Percentiles rank a stretch among this genome's conserved stretches.
These are phyloP conservation scores for Fusarium sp. DNA, from an alignment of 2,329 filamentous ascomycete species.

Conservation along the genomic window DNA sequence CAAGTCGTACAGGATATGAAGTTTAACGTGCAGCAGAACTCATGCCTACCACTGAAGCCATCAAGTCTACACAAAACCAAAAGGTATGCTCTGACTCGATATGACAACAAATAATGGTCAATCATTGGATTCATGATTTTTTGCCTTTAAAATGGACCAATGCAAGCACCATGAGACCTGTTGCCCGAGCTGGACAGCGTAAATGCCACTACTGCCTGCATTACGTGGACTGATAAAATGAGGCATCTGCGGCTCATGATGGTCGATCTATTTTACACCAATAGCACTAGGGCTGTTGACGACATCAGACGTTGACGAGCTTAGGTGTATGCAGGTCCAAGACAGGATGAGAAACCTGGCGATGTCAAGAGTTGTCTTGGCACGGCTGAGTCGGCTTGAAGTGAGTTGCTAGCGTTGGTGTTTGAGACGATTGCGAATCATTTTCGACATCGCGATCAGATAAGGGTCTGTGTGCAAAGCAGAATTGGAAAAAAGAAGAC, in stretches of 20 bases:
- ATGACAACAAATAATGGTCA: slow-evolving; percentile 4
- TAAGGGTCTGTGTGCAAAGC: slow-evolving; percentile 5
- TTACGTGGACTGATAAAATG: slow-evolving; percentile 35
- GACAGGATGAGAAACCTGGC: slow-evolving; percentile 11
- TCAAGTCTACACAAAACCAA: neutral
- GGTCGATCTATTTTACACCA: slow-evolving; percentile 24
- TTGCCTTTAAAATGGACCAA: neutral
- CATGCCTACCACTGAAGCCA: neutral
- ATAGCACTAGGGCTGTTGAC: slow-evolving; percentile 22
- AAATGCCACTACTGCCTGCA: slow-evolving; percentile 23
- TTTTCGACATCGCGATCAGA: slow-evolving; percentile 14
- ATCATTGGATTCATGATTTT: neutral
- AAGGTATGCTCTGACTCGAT: neutral
- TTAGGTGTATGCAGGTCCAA: slow-evolving; percentile 9
- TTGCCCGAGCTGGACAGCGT: neutral
- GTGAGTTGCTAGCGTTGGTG: slow-evolving; percentile 8
- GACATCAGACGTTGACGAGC: slow-evolving; percentile 8
- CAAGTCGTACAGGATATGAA: slow-evolving; percentile 1
- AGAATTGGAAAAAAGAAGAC: slow-evolving; percentile 14
- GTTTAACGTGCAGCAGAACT: slow-evolving; percentile 5
- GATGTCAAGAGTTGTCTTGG: slow-evolving; percentile 23
- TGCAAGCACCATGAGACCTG: neutral
- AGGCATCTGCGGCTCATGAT: slow-evolving; percentile 23
- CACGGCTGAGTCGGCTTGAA: slow-evolving; percentile 31
- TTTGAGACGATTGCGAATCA: slow-evolving; percentile 26